phyloP scores from a whole-genome alignment of 306 rosid species.

The Fragaria vesca region DNA sequence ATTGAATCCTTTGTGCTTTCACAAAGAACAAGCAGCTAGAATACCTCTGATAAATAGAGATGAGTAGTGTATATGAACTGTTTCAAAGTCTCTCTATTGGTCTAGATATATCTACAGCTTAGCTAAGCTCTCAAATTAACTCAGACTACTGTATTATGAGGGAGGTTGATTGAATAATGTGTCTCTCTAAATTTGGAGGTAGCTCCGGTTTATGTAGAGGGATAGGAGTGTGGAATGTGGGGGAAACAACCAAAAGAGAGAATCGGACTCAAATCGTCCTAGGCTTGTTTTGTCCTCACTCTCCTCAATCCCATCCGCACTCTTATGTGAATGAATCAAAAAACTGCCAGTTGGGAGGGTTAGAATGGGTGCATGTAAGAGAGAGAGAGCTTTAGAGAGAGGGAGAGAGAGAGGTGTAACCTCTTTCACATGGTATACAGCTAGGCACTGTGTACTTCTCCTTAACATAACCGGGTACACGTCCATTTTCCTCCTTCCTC shows the following conservation, averaged over 20 bases:
- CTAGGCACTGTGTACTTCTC: slow-evolving; percentile 64
- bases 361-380: slow-evolving; percentile 45
- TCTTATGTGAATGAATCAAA: slow-evolving; percentile 43
- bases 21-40: neutral
- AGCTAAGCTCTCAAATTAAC: neutral
- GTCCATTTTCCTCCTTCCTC: slow-evolving; percentile 51
- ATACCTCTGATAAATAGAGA: slow-evolving; percentile 15
- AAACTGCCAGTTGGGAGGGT: slow-evolving; percentile 53
- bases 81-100: neutral
- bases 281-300: slow-evolving; percentile 58
- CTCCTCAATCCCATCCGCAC: slow-evolving; percentile 28
- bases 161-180: neutral
- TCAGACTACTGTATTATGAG: neutral
- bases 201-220: slow-evolving; percentile 31
- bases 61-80: neutral
- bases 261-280: slow-evolving; percentile 47
- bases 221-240: slow-evolving; percentile 23
- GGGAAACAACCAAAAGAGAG: slow-evolving; percentile 38
- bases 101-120: neutral
- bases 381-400: slow-evolving; percentile 21
- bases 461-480: slow-evolving; percentile 54
- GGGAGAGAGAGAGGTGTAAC: slow-evolving; percentile 29
- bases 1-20: slow-evolving; percentile 9
- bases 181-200: slow-evolving; percentile 25
- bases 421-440: slow-evolving; percentile 81